Base-by-base conservation (phyloP, 805 yeast genomes). In the Kurtzmaniella cleridarum region DNA sequence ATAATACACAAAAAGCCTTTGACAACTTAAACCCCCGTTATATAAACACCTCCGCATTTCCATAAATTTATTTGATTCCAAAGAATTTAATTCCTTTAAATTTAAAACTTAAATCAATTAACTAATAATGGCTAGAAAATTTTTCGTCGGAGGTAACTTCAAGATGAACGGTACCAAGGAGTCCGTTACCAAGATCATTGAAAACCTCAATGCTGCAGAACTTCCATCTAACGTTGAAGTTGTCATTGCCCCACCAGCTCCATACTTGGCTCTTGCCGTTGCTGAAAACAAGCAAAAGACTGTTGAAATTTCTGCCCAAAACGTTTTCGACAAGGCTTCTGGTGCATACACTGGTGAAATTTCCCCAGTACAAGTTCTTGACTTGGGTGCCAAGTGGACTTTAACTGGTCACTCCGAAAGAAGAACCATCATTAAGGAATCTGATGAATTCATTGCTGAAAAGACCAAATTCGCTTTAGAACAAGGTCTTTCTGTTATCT, bases 301-400 rank as follows among this genome's bases (percentile, higher is more conserved):
- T 53, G 88, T 93, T 41, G 72, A 77, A 45, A 77, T 93, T 41
- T 82, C 91, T 62, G 96, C 95, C 46, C 98, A 93, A 76, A 91
- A 93, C 71, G 79, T 88, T 48, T 91, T 78, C 70, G 69, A 74
- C 63, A 88, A 88, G 79, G 81, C 79, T 49, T 77, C 90, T 41
- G 98, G 98, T 74, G 98, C 98, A 48, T 93, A 63, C 86, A 93
- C 98, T 48, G 98, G 98, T 67, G 98, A 93, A 75, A 79, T 84
- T 62, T 83, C 95, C 37, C 93, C 95, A 39, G 79, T 76, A 45
- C 85, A 87, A 70, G 67, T 91, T 62, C 83, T 85, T 75, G 98
- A 93, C 64, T 76, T 84, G 57, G 95, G 95, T 51, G 93, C 88
- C 52, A 78, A 76, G 48, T 93, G 97, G 97, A 95, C 90, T 48